phyloP scores from a whole-genome alignment of 2,329 filamentous ascomycete genomes.

The Aspergillus sp. region DNA sequence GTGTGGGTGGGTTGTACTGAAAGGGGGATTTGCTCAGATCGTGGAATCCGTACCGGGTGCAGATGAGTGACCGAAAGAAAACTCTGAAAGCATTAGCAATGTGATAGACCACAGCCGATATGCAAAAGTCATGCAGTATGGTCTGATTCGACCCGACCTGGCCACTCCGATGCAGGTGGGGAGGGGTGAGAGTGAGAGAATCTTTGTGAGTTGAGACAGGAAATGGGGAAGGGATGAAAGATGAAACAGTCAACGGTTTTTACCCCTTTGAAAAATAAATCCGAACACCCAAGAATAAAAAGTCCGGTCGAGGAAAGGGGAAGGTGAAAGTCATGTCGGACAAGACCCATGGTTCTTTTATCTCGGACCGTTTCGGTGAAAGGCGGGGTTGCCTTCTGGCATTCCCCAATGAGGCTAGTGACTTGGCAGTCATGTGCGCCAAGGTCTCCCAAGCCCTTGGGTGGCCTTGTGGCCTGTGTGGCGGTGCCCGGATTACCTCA shows the following conservation, averaged over 20 bases:
- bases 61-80: neutral
- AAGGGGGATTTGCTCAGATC: neutral
- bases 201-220: too few relatives aligned
- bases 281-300: too few relatives aligned
- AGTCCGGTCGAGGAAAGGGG: neutral
- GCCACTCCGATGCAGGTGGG: neutral
- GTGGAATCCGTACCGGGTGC: neutral
- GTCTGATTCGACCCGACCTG: neutral
- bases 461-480: too few relatives aligned
- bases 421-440: neutral
- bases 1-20: neutral
- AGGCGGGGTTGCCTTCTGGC: neutral
- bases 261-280: neutral
- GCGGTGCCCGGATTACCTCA: neutral
- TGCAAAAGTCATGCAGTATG: neutral
- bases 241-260: neutral
- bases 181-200: neutral
- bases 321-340: conserved; percentile 12
- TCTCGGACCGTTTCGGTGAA: conserved; percentile 8
- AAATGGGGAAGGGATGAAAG: neutral
- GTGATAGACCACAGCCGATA: neutral
- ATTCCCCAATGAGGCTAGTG: neutral
- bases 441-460: neutral
- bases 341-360: conserved; percentile 12
- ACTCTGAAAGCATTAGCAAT: neutral